These are phyloP conservation scores for Kingdonia uniflora DNA, from an alignment of 164 flowering plant genomes.

Conservation along the genomic window DNA sequence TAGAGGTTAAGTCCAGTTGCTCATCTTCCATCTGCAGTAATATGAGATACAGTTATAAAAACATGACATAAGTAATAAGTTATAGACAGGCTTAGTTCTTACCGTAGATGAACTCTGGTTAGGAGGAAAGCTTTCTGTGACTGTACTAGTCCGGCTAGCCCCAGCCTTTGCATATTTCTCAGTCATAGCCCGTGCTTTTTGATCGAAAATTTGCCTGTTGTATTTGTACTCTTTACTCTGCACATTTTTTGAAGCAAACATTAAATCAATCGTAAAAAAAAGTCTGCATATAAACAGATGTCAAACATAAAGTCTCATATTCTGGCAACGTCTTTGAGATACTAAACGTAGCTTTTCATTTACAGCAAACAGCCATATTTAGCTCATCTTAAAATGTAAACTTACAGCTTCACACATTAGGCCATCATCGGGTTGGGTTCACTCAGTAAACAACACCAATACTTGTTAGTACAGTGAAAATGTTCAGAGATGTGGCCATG, in stretches of 20 bases:
- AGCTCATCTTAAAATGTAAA: constrained; percentile 5
- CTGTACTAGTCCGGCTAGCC: constrained; percentile 14
- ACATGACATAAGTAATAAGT: constrained; percentile 15
- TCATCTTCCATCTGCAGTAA: constrained; percentile 26
- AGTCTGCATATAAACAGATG: too few relatives aligned
- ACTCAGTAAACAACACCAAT: constrained; percentile 67
- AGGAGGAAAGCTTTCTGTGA: constrained; percentile 14
- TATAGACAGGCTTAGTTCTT: constrained; percentile 5
- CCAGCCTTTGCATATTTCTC: constrained; percentile 55
- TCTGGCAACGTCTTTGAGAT: too few relatives aligned
- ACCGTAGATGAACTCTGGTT: too few relatives aligned
- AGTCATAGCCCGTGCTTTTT: constrained; percentile 72
- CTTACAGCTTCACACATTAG: constrained; percentile 86
- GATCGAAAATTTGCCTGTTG: constrained; percentile 66
- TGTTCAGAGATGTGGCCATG: constrained; percentile 90
- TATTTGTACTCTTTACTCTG: constrained; percentile 90
- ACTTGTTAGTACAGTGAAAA: constrained; percentile 73
- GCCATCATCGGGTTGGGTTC: constrained; percentile 98
- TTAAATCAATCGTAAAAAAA: too few relatives aligned
- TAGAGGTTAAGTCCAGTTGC: constrained; percentile 10
- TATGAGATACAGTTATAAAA: neutral
- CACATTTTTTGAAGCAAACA: constrained; percentile 8
- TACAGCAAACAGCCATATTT: too few relatives aligned
- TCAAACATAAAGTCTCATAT: too few relatives aligned
- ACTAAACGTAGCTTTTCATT: too few relatives aligned